Conservation (phyloP, 306 rosid genomes). For the Prinsepia uniflora region DNA sequence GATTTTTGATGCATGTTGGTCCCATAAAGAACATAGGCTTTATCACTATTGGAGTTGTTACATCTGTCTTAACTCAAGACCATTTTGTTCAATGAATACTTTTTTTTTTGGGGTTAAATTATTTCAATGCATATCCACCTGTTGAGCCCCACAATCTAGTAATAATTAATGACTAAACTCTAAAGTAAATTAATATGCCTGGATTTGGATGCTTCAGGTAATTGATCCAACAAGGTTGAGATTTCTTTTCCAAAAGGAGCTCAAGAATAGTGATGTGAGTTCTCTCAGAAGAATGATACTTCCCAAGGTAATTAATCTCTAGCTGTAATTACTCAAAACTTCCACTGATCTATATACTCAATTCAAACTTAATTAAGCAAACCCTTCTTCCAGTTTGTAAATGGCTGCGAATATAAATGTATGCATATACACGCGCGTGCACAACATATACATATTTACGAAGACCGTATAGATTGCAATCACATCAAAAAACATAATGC, state of each 20-base stretch:
- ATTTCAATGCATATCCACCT: neutral
- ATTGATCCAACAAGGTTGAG: slow-evolving; percentile 55
- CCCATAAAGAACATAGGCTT: neutral
- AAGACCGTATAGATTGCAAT: no score
- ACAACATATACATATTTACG: no score
- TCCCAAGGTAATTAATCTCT: slow-evolving; percentile 58
- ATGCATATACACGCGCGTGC: no score
- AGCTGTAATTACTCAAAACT: neutral
- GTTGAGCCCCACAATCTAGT: neutral
- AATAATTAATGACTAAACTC: neutral
- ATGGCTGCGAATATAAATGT: no score
- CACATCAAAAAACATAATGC: no score
- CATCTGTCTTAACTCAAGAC: neutral
- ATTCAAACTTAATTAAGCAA: neutral
- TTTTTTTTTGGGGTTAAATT: no score
- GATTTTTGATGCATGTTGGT: neutral
- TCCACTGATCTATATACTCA: neutral
- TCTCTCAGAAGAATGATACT: slow-evolving; percentile 87
- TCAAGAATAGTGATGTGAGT: slow-evolving; percentile 89
- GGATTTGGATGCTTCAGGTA: slow-evolving; percentile 35
- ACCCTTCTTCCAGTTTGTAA: no score
- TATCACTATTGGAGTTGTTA: neutral
- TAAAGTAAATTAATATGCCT: neutral
- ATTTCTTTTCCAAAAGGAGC: slow-evolving; percentile 87
- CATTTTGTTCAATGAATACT: neutral